Base-by-base conservation (phyloP, 1,284 basidiomycete genomes). In the Rhodotorula mucilaginosa region DNA sequence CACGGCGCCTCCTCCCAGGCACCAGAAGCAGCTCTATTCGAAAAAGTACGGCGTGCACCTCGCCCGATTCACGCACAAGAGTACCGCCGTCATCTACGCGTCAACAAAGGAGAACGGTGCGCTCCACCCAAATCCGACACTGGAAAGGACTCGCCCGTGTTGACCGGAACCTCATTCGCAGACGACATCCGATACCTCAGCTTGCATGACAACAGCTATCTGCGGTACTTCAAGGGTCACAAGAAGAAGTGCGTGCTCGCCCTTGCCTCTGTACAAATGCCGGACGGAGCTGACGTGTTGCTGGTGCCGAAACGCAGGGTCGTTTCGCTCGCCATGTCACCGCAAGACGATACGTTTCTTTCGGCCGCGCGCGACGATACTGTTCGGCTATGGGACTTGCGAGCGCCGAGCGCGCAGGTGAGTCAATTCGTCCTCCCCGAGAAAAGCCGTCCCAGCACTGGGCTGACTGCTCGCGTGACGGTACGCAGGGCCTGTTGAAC, bases 41-140 rank as follows among this genome's bases (percentile, higher is more conserved):
- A 93, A 95, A 81, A 99, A 99, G 81, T 99, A 99, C 81, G 97
- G 97, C 1, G 90, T 93, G 46, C 91, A 95, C 80, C 87, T 97
- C 23, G 92, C 93, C 23, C 88, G 94, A 3, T 97, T 97, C 80
- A 97, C 96, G 0, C 97, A 99, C 83, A 90, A 90, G 78, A 88
- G 87, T 70, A 88, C 88, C 0, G 87, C 89, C 7, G 89, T 98
- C 68, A 81, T 99, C 4, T 89, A 98, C 79, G 92, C 96, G 2
- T 95, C 92, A 2, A 98, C 95, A 10, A 97, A 97, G 81, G 92
- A 91, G 80, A 92, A 97, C 80, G 92, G 84, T 77, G 75, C 26
- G 72, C 15, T 19, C 18, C 26, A n/a, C 44, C 18, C 52, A 7
- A 16, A 26, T n/a, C n/a, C 23, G 39, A 26, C 44, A 64, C 39